Evolutionary conservation across 1,139 yeast species (phyloP), one percentile per base, ranked within the genome.

Genomic region (Geotrichum carabidarum): DNA sequence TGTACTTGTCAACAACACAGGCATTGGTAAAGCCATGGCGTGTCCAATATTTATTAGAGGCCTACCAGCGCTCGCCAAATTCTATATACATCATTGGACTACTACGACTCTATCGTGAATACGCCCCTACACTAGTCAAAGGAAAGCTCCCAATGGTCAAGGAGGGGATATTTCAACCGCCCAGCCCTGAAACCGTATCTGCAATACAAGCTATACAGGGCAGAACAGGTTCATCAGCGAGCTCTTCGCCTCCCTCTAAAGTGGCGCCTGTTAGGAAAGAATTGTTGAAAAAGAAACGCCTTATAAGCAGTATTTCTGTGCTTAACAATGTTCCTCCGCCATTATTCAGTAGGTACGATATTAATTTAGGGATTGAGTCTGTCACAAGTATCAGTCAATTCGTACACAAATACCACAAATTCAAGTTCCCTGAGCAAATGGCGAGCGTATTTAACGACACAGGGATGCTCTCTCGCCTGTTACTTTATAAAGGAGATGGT

Each of bases 21-120:
- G 59, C 63, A 5, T 64, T 65, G 18, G 73, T 78, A n/a, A 73
- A 68, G 46, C 65, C 67, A 1, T 68, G 74, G 72, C 67, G 74
- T 44, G 66, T 72, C 2, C 65, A 69, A 37, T 61, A 69, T 17
- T 65, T 75, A 11, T 53, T 65, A 1, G 75, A 72, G 14, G 61
- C 74, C 43, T 66, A 66, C 44, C 48, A 57, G 1, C 69, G 70
- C 44, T 71, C 68, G 51, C 71, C 70, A 0, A 63, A 62, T 8
- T 73, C 74, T 11, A 63, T 64, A 8, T 65, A 69, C n/a, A 56
- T 75, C 5, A 58, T 62, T 8, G 70, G 67, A 0, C 58, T 74
- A 30, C 54, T 72, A 4, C 37, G 64, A 14, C 57, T 68, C 1
- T 72, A 65, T 57, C 65, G 64, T 52, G 66, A 63, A 30, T 67